These are phyloP conservation scores for Keithomyces neogunnii DNA, from an alignment of 2,329 filamentous ascomycete species.

Conservation along the genomic window DNA sequence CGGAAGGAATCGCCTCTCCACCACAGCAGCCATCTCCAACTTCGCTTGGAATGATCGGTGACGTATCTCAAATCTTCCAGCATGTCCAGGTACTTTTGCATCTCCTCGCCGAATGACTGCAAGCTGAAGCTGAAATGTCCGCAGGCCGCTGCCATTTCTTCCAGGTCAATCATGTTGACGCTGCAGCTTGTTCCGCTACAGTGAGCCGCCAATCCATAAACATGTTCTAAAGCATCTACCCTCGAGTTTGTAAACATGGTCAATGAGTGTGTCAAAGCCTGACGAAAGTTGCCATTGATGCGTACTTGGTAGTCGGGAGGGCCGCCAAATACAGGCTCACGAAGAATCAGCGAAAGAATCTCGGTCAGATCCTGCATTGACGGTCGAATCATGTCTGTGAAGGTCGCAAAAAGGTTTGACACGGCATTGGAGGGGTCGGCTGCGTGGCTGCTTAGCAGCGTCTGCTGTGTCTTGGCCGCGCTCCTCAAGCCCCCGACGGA, in stretches of 20 bases:
- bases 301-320: conserved; percentile 35
- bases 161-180: conserved; percentile 74
- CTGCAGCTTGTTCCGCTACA: conserved; percentile 49
- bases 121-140: conserved; percentile 87
- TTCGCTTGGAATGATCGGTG: conserved; percentile 49
- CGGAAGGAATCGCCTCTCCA: conserved; percentile 38
- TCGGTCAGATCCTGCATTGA: conserved; percentile 86
- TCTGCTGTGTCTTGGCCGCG: conserved; percentile 78
- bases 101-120: conserved; percentile 78
- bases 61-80: conserved; percentile 71
- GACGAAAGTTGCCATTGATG: conserved; percentile 63
- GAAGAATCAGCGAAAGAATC: conserved; percentile 73
- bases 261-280: conserved; percentile 67
- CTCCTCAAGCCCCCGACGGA: conserved; percentile 80
- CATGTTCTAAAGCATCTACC: conserved; percentile 59
- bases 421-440: conserved; percentile 31
- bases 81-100: conserved; percentile 68
- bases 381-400: conserved; percentile 75
- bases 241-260: conserved; percentile 64
- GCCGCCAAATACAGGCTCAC: conserved; percentile 64
- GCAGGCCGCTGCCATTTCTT: conserved; percentile 87
- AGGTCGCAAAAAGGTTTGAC: conserved; percentile 70
- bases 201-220: conserved; percentile 69
- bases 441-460: conserved; percentile 47
- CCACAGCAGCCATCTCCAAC: conserved; percentile 74